Conservation (phyloP, 2,329 filamentous ascomycete species). For the Lachnellula suecica region DNA sequence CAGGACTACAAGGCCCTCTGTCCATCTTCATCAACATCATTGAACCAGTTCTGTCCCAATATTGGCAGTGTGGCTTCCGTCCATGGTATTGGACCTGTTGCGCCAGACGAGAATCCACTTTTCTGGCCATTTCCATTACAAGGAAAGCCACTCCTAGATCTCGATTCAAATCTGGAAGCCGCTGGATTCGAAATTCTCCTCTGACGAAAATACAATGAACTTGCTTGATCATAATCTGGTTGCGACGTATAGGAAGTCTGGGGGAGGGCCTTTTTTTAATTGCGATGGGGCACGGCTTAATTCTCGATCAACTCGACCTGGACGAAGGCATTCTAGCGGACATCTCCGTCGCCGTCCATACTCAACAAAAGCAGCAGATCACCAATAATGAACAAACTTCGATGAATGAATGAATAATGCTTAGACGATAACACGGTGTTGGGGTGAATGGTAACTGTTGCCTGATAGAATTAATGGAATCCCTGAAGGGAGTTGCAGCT, state of each 20-base stretch:
- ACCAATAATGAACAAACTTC: no score
- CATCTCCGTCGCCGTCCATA: no score
- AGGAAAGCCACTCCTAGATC: constrained; percentile 24
- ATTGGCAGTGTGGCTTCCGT: constrained; percentile 32
- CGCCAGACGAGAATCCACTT: constrained; percentile 19
- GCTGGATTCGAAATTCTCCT: constrained; percentile 22
- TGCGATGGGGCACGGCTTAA: no score
- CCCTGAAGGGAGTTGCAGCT: no score
- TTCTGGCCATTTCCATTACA: constrained; percentile 33
- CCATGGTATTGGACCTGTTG: constrained; percentile 12
- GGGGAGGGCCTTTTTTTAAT: background rate
- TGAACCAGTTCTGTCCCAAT: constrained; percentile 29
- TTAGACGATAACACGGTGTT: no score
- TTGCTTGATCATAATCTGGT: no score
- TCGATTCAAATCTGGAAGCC: constrained; percentile 6
- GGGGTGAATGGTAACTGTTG: no score
- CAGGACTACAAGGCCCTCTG: constrained; percentile 33
- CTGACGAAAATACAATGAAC: background rate
- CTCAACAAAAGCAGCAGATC: no score
- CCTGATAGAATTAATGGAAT: no score
- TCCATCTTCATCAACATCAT: constrained; percentile 10
- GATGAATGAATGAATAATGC: no score
- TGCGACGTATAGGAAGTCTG: background rate
- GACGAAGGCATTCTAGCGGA: no score
- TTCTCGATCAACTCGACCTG: no score